phyloP scores from a whole-genome alignment of 257 asterid species.

The Jacaranda copaia region DNA sequence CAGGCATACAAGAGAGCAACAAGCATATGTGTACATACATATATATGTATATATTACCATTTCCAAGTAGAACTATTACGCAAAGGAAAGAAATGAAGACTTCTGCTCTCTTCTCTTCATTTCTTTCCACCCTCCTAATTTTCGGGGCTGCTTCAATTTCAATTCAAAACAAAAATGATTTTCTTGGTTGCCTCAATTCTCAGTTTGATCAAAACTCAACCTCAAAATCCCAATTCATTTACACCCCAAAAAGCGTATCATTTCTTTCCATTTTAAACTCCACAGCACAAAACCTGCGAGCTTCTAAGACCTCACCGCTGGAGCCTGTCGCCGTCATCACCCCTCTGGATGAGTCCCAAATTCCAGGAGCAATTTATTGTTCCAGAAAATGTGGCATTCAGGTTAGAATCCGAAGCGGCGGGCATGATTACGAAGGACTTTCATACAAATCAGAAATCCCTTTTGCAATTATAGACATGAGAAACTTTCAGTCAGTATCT shows the following conservation, averaged over 20 bases:
- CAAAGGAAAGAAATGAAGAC: too few species aligned
- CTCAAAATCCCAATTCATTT: neutral
- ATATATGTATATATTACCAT: too few species aligned
- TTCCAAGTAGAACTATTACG: too few species aligned
- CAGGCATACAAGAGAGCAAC: too few species aligned
- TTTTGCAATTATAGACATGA: neutral
- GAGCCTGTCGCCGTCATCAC: neutral
- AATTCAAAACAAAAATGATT: too few species aligned
- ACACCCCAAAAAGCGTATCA: neutral
- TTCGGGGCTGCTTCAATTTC: too few species aligned
- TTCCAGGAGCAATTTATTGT: neutral
- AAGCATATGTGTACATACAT: too few species aligned
- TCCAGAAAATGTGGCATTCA: neutral
- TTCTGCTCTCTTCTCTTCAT: too few species aligned
- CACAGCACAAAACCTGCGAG: neutral
- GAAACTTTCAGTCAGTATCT: neutral
- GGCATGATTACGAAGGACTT: slow-evolving; percentile 20
- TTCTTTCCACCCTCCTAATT: too few species aligned
- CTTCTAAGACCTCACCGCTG: neutral
- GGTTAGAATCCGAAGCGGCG: slow-evolving; percentile 6
- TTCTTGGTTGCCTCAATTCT: too few species aligned
- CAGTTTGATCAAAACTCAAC: neutral
- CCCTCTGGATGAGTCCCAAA: neutral
- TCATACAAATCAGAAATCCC: slow-evolving; percentile 4
- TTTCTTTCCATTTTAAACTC: neutral